A percentile compares a stretch with the other conserved stretches of the same genome.
Conservation (phyloP, 1,284 basidiomycete species). For the Pseudozyma thailandica region DNA sequence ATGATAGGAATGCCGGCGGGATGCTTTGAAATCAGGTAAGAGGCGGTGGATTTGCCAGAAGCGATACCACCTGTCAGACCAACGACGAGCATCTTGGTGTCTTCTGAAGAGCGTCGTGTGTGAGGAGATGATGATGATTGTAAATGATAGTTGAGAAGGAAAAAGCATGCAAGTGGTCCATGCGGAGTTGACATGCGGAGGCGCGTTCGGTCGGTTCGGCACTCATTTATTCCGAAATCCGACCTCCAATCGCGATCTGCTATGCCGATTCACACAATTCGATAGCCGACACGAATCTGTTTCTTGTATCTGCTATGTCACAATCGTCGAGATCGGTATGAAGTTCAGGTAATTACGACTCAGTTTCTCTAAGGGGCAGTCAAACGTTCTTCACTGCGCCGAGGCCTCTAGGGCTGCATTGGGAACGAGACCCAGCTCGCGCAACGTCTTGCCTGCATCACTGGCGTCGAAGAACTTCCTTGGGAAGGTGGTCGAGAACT, state of each 20-base stretch:
- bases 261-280: no score
- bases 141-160: neutral
- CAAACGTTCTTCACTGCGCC: constrained; percentile 15
- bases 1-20: constrained; percentile 79
- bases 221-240: no score
- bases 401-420: constrained; percentile 64
- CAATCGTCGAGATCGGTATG: no score
- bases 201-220: no score
- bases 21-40: constrained; percentile 75
- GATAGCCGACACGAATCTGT: no score
- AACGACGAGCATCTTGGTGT: constrained; percentile 73
- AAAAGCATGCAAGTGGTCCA: no score
- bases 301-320: no score
- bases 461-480: constrained; percentile 58
- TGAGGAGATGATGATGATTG: constrained; percentile 1
- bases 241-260: no score
- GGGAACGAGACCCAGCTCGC: constrained; percentile 65
- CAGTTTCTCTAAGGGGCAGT: no score
- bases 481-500: constrained; percentile 66
- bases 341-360: no score
- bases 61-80: constrained; percentile 97
- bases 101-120: no score
- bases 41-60: constrained; percentile 87
- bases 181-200: no score
- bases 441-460: constrained; percentile 58